Base-by-base conservation (phyloP, 139 green algal species). In the Yamagishiella unicocca region DNA sequence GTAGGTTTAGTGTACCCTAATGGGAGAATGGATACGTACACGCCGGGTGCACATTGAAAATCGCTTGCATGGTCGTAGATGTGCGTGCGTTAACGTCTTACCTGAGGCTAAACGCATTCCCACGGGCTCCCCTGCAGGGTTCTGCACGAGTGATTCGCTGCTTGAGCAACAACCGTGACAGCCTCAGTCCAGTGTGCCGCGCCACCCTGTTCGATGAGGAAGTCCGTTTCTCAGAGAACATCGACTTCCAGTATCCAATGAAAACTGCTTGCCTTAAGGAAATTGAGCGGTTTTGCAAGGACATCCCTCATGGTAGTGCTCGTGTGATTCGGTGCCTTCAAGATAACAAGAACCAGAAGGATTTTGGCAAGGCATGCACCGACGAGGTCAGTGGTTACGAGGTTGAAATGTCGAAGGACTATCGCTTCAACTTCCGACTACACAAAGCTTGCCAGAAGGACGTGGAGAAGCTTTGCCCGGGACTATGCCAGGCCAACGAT, bases 341-440 rank as follows among this genome's bases (percentile, higher is more conserved):
- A 79, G 87, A 97, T 2, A 93, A 97, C 50, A 87, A 95, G 35
- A 82, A 92, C 19, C 76, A 95, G 2, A 87, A 89, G 33, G 93
- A 95, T 21, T 97, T 98, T 90, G 88, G 91, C 33, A 87, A 82
- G 1, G 93, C 96, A 31, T 98, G 96, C 93, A 83, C 88, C 25
- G 87, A 93, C 24, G 95, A 98, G 90, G 87, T 98, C 9, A 79
- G 84, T 42, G 35, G 54, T 0, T 95, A 98, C 73, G 87, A 97
- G 92, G 64, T 90, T n/a, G 84, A 92, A 61, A 90, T 89, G 10
- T 90, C 87, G 46, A 62, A 89, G 37, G 96, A 98, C 90, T 98
- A 97, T 91, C 93, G 95, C 37, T 91, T 98, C n/a, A 98, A 98
- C 91, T 96, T 93, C 87, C 92, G 96, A 33, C 93, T 98, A 29